Evolutionary conservation across 495 filamentous ascomycete genomes (phyloP).

Genomic region (Amniculicola lignicola): DNA sequence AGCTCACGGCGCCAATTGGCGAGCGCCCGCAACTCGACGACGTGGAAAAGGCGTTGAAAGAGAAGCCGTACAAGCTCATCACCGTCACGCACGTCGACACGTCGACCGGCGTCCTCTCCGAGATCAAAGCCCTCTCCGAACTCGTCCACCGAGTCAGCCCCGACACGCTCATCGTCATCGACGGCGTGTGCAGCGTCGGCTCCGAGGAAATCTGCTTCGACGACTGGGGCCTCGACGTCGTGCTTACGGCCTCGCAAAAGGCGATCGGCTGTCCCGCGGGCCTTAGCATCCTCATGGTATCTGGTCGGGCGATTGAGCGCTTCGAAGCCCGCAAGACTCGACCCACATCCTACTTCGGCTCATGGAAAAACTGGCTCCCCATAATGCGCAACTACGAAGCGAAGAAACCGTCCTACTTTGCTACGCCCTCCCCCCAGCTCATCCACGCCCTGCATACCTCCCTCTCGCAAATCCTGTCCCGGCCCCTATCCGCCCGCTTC

Average conservation of each 20-base stretch:
- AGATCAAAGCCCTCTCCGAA: conserved; percentile 78
- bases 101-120: conserved; percentile 89
- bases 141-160: conserved; percentile 82
- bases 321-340: conserved; percentile 77
- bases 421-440: conserved; percentile 91
- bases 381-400: conserved; percentile 99
- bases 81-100: conserved; percentile 98
- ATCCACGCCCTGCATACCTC: conserved; percentile 92
- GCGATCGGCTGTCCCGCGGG: conserved; percentile 93
- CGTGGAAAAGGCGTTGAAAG: conserved; percentile 79
- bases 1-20: conserved; percentile 85
- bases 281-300: conserved; percentile 87
- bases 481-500: conserved; percentile 75
- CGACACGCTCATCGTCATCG: conserved; percentile 83
- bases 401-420: conserved; percentile 95
- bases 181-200: conserved; percentile 95
- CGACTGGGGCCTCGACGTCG: conserved; percentile 87
- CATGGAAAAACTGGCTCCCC: conserved; percentile 94
- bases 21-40: conserved; percentile 81
- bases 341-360: conserved; percentile 85
- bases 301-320: conserved; percentile 78
- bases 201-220: conserved; percentile 95
- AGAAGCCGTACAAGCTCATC: conserved; percentile 86
- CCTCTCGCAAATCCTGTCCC: conserved; percentile 77
- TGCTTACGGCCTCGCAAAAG: conserved; percentile 93